phyloP scores from a whole-genome alignment of 345 rosid genomes.

The Hypericum perforatum region DNA sequence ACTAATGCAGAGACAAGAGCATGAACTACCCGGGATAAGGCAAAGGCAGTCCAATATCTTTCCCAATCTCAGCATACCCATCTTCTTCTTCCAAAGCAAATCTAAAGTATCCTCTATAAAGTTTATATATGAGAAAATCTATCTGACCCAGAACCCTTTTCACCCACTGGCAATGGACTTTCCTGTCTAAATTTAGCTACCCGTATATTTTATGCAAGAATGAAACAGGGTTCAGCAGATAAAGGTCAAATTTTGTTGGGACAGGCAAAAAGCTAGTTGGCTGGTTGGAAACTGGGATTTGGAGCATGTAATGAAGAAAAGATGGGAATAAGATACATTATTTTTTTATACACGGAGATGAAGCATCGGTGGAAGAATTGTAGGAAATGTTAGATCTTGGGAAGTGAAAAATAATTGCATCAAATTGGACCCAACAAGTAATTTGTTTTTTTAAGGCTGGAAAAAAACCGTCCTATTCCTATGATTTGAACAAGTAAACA shows the following conservation, averaged over 20 bases:
- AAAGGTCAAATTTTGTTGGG: slow-evolving; percentile 22
- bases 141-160: slow-evolving; percentile 7
- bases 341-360: slow-evolving; percentile 1
- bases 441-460: no score
- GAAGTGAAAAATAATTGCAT: background rate
- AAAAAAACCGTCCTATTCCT: no score
- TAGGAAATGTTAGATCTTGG: background rate
- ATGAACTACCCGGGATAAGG: slow-evolving; percentile 9
- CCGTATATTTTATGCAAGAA: background rate
- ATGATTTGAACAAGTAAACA: background rate
- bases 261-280: slow-evolving; percentile 9
- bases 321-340: background rate
- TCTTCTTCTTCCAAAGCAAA: slow-evolving; percentile 4
- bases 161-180: background rate
- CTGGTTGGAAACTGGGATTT: background rate
- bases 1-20: slow-evolving; percentile 20
- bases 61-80: slow-evolving; percentile 27
- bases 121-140: background rate
- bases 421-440: no score
- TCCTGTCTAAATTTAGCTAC: slow-evolving; percentile 2
- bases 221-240: background rate
- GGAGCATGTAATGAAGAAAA: slow-evolving; percentile 4
- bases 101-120: background rate
- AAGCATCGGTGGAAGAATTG: slow-evolving; percentile 9
- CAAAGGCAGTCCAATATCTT: slow-evolving; percentile 25